These are phyloP conservation scores for Leccinum olivaceopallidum DNA, from an alignment of 768 basidiomycete species.

Conservation along the genomic window DNA sequence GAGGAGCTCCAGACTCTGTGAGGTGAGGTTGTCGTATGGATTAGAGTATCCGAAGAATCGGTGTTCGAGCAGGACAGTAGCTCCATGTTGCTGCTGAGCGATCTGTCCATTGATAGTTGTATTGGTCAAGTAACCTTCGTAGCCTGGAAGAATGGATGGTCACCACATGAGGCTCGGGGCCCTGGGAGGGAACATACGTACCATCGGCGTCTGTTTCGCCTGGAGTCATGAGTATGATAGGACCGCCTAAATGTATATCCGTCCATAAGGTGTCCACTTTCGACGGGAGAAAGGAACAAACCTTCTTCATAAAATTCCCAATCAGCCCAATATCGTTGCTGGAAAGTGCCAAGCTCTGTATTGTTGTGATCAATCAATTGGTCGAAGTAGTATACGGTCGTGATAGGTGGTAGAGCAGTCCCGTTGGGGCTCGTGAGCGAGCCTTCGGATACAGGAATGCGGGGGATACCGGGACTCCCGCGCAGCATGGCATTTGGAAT, in stretches of 20 bases:
- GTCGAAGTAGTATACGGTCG: conserved; percentile 34
- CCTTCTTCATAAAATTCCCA: conserved; percentile 63
- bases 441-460: conserved; percentile 11
- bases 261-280: background rate
- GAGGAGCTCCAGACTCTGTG: conserved; percentile 55
- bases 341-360: conserved; percentile 68
- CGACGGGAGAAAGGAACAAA: conserved; percentile 13
- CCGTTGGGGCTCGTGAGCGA: conserved; percentile 23
- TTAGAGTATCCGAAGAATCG: conserved; percentile 77
- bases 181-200: background rate
- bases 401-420: conserved; percentile 27
- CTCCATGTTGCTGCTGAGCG: conserved; percentile 64
- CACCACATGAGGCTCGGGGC: background rate
- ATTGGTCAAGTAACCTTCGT: conserved; percentile 60
- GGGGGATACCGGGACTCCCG: conserved; percentile 18
- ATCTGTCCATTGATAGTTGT: conserved; percentile 61
- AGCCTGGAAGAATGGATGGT: conserved; percentile 19
- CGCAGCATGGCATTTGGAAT: conserved; percentile 27
- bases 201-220: conserved; percentile 61
- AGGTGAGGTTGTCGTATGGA: conserved; percentile 59
- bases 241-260: conserved; percentile 19
- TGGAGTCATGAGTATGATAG: conserved; percentile 46
- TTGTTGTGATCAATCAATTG: conserved; percentile 47
- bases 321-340: conserved; percentile 72
- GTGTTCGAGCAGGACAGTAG: conserved; percentile 66